These are phyloP conservation scores for Xylaria scruposa DNA, from an alignment of 495 filamentous ascomycete species.

Conservation along the genomic window DNA sequence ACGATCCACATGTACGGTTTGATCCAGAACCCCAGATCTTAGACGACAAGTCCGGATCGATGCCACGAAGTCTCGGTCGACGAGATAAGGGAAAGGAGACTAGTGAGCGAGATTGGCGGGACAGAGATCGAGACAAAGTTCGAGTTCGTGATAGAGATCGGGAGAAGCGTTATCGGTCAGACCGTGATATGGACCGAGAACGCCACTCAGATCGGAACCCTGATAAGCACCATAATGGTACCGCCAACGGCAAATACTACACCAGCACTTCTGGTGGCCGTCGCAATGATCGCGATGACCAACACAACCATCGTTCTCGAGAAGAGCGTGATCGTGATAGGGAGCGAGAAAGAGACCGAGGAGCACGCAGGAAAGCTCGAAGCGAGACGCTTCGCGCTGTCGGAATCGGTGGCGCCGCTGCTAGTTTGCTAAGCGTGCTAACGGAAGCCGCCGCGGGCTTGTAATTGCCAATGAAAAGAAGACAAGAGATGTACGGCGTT, in stretches of 20 bases:
- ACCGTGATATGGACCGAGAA: slow-evolving; percentile 37
- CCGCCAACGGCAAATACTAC: slow-evolving; percentile 17
- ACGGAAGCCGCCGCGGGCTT: slow-evolving; percentile 52
- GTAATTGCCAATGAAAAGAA: slow-evolving; percentile 14
- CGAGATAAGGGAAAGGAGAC: slow-evolving; percentile 36
- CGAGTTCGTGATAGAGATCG: slow-evolving; percentile 33
- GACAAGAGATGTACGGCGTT: background rate
- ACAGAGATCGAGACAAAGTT: slow-evolving; percentile 34
- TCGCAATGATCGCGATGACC: slow-evolving; percentile 19
- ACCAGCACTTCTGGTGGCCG: slow-evolving; percentile 7
- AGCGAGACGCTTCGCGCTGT: slow-evolving; percentile 51
- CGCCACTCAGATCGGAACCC: slow-evolving; percentile 31
- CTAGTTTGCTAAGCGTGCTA: slow-evolving; percentile 57
- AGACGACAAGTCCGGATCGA: slow-evolving; percentile 47
- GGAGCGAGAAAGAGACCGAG: slow-evolving; percentile 31
- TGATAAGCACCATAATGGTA: slow-evolving; percentile 34
- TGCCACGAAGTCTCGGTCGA: slow-evolving; percentile 33
- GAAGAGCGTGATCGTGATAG: slow-evolving; percentile 16
- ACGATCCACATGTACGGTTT: slow-evolving; percentile 54
- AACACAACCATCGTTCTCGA: background rate
- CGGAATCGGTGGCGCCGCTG: slow-evolving; percentile 59
- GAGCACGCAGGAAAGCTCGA: slow-evolving; percentile 46
- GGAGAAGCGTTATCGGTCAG: slow-evolving; percentile 37
- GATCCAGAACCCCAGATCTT: slow-evolving; percentile 41
- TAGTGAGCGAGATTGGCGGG: slow-evolving; percentile 30